Evolutionary conservation across 805 yeast genomes (phyloP), one percentile per base, ranked within the genome.

Genomic region (Yarrowia osloensis): DNA sequence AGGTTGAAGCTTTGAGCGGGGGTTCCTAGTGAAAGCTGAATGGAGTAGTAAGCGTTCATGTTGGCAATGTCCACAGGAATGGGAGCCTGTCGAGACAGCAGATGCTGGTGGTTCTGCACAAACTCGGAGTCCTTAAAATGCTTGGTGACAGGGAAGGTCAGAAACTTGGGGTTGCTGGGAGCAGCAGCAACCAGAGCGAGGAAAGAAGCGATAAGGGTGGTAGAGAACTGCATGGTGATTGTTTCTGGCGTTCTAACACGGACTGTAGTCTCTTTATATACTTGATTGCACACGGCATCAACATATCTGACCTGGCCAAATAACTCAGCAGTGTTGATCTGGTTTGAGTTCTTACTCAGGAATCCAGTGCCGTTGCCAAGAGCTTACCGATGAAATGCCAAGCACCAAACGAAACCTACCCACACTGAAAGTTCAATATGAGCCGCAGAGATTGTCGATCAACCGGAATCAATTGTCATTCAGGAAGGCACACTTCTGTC

Each of bases 331-430:
- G 8, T 39, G 1, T 39, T 42, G 29, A 42, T 42, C 29, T 22
- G 13, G 28, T 22, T 42, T 22, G 24, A 21, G 15, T 21, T 19
- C 15, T 40, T 15, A 21, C 6, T 21, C 22, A n/a, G n/a, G n/a
- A n/a, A n/a, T n/a, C n/a, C n/a, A n/a, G n/a, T n/a, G n/a, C 46
- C 46, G 46, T 40, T 40, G 46, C 46, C 46, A 40, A 40, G 46
- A 39, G 42, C 35, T 7, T 12, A 11, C 13, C 35, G n/a, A n/a
- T n/a, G n/a, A n/a, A n/a, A n/a, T n/a, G 46, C 46, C 46, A 40
- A 40, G 46, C 17, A 15, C 46, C 21, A 40, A 11, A 21, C 46
- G 46, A 40, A 40, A 40, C 46, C 46, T 40, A 21, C 46, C 24
- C 46, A 6, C 11, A 11, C 17, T 7, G 26, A 21, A n/a, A 19